Conservation (phyloP, 225 moss, liverwort and hornwort genomes). For the Bryoerythrophyllum caledonicum region DNA sequence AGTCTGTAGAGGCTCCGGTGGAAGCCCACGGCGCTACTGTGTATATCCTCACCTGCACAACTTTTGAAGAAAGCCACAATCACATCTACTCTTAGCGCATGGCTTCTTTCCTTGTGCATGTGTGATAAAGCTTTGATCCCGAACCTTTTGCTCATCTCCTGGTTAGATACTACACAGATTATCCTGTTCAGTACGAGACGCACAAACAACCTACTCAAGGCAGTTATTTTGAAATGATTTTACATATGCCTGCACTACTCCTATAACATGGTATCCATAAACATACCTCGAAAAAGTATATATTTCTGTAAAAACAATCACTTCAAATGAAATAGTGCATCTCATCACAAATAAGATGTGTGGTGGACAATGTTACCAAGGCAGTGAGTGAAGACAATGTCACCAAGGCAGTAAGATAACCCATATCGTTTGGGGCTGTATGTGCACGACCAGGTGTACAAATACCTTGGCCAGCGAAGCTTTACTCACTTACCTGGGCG, state of each 20-base stretch:
- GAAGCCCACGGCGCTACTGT: slow-evolving; percentile 44
- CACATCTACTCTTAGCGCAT: not conserved
- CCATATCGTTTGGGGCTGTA: not conserved
- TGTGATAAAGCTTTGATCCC: too few relatives aligned
- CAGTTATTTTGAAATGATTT: too few relatives aligned
- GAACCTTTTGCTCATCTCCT: not conserved
- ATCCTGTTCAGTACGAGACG: too few relatives aligned
- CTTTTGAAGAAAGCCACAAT: not conserved
- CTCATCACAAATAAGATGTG: too few relatives aligned
- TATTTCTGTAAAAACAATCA: too few relatives aligned
- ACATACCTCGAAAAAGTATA: too few relatives aligned
- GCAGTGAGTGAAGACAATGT: not conserved
- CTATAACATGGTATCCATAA: too few relatives aligned
- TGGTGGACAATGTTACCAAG: too few relatives aligned
- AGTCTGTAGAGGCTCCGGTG: slow-evolving; percentile 34
- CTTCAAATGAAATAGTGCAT: too few relatives aligned
- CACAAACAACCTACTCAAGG: too few relatives aligned
- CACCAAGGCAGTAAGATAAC: not conserved
- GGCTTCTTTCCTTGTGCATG: too few relatives aligned
- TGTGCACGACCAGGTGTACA: not conserved
- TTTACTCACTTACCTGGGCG: slow-evolving; percentile 31
- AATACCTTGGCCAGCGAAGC: fast-evolving
- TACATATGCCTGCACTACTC: too few relatives aligned
- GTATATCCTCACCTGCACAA: slow-evolving; percentile 35
- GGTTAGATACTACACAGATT: not conserved